These are phyloP conservation scores for Ophiognomonia clavigignenti-juglandacearum DNA, from an alignment of 2,329 filamentous ascomycete species.

Conservation along the genomic window DNA sequence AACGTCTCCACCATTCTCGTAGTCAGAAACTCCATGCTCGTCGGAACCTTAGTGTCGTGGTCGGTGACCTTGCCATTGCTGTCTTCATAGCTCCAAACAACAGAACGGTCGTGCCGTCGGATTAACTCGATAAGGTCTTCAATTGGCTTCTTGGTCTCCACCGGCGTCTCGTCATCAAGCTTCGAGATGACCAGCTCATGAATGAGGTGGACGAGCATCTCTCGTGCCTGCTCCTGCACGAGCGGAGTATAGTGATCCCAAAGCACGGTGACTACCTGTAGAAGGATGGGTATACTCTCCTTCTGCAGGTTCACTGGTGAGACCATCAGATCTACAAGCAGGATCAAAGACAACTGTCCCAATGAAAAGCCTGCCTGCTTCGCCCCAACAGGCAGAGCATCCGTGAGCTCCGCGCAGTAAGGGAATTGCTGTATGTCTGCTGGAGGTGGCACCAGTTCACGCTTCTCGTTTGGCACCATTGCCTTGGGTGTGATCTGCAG, in stretches of 20 bases:
- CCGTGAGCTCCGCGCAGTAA: slow-evolving; percentile 80
- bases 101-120: slow-evolving; percentile 74
- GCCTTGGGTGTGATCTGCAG: slow-evolving; percentile 88
- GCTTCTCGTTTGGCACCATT: slow-evolving; percentile 92
- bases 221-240: slow-evolving; percentile 92
- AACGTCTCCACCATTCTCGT: slow-evolving; percentile 81
- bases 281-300: slow-evolving; percentile 76
- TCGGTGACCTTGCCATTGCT: slow-evolving; percentile 74
- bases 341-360: slow-evolving; percentile 86
- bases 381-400: slow-evolving; percentile 79
- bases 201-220: slow-evolving; percentile 97
- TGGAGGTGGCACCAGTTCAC: slow-evolving; percentile 62
- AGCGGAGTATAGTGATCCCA: slow-evolving; percentile 97
- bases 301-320: slow-evolving; percentile 75
- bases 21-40: slow-evolving; percentile 82
- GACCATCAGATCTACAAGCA: slow-evolving; percentile 94
- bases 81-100: slow-evolving; percentile 94
- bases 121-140: slow-evolving; percentile 87
- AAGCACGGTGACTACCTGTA: slow-evolving; percentile 87
- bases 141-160: slow-evolving; percentile 64
- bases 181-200: slow-evolving; percentile 85
- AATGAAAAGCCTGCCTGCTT: slow-evolving; percentile 89
- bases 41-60: slow-evolving; percentile 73
- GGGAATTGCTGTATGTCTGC: slow-evolving; percentile 71
- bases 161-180: slow-evolving; percentile 65